Base-by-base conservation (phyloP, 495 filamentous ascomycete genomes). In the Parmelia sp. region DNA sequence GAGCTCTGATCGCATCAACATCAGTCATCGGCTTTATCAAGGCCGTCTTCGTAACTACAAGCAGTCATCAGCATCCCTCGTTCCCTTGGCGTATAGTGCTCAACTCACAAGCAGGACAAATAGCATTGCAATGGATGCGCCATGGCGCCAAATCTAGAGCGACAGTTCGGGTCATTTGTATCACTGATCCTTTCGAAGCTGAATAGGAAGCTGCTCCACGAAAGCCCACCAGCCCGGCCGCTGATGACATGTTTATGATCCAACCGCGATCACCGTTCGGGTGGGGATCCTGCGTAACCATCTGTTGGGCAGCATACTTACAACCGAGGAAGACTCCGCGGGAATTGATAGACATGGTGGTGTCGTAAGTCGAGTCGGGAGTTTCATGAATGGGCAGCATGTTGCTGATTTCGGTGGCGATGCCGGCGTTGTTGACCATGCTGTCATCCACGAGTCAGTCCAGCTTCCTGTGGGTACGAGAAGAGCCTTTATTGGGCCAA, bases 91-190 rank as follows among this genome's bases (percentile, higher is more conserved):
- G 4, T 37, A 40, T 14, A 56, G 61, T 17, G 19, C 11, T 35
- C 57, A 44, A 75, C 78, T 73, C 72, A 83, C 78, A 84, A 15
- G 82, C 83, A 23, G 83, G 84, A 66, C 79, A 83, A 21, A 86
- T 66, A 0, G 77, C 78, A 72, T 86, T 86, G 55, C 71, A 72
- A 72, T 84, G 82, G 58, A 86, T 85, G 11, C 73, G 71, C 35
- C 83, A 53, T 19, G 65, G 65, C 0, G 74, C 80, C 73, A 80
- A 86, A 56, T 85, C 83, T 37, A 82, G 57, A 1, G 82, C 82
- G 0, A 80, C 72, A 37, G 78, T 72, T 62, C 76, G 75, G 0
- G 83, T 86, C 1, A 85, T 65, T 10, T 74, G 70, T 23, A 78
- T 75, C 0, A 83, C 82, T 14, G 80, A 81, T 8, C 78, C 77